phyloP scores from a whole-genome alignment of 257 asterid species.

The Gardenia jasminoides region DNA sequence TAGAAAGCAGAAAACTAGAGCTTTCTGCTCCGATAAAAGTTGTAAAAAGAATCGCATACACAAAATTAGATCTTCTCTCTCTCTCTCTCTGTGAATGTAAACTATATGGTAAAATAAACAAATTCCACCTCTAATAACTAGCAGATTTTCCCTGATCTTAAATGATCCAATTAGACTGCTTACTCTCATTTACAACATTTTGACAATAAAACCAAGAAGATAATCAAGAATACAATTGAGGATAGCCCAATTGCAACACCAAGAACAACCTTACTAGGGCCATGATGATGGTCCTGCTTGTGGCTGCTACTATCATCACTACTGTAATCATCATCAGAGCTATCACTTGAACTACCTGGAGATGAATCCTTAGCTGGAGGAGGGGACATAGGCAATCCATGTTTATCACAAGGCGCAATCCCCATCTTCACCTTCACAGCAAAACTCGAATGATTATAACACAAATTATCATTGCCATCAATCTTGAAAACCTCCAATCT shows the following conservation, averaged over 20 bases:
- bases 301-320: constrained; percentile 24
- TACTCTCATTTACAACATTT: constrained; percentile 69
- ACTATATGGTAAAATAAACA: constrained; percentile 14
- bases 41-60: constrained; percentile 5
- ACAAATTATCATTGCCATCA: constrained; percentile 71
- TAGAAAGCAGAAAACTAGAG: background rate
- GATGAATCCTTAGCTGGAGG: constrained; percentile 72
- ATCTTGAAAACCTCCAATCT: constrained; percentile 58
- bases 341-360: constrained; percentile 36
- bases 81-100: background rate
- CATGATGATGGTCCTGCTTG: constrained; percentile 48
- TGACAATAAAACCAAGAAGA: constrained; percentile 72
- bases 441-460: constrained; percentile 62
- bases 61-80: background rate
- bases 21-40: background rate
- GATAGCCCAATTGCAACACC: constrained; percentile 89
- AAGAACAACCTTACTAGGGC: constrained; percentile 89
- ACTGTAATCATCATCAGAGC: constrained; percentile 32
- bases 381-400: constrained; percentile 79
- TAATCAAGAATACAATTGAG: constrained; percentile 72
- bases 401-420: constrained; percentile 76
- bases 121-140: background rate
- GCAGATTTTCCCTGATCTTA: constrained; percentile 31
- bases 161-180: constrained; percentile 1
- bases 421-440: constrained; percentile 81